Percentiles rank a stretch among this genome's conserved stretches.
These are phyloP conservation scores for Aplosporella prunicola DNA, from an alignment of 2,329 filamentous ascomycete genomes.

Conservation along the genomic window DNA sequence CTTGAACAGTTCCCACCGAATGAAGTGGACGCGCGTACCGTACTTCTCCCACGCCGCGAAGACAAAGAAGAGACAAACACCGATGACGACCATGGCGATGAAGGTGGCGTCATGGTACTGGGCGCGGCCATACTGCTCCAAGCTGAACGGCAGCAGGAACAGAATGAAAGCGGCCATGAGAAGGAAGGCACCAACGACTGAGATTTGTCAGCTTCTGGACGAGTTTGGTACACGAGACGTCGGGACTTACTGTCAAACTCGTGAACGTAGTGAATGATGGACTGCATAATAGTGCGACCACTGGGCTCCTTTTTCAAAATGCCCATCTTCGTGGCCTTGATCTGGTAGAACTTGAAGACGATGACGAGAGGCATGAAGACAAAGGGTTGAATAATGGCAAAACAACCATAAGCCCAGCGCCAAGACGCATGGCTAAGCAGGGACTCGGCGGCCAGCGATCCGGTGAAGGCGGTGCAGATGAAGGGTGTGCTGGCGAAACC, in stretches of 20 bases:
- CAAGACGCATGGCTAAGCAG: slow-evolving; percentile 48
- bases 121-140: slow-evolving; percentile 16
- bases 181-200: slow-evolving; percentile 51
- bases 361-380: slow-evolving; percentile 52
- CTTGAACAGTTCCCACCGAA: slow-evolving; percentile 38
- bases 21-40: slow-evolving; percentile 31
- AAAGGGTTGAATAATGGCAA: slow-evolving; percentile 53
- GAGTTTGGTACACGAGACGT: slow-evolving; percentile 15
- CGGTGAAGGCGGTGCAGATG: slow-evolving; percentile 56
- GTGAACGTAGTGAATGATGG: slow-evolving; percentile 44
- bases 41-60: slow-evolving; percentile 33
- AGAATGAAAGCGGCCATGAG: slow-evolving; percentile 52
- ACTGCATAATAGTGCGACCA: slow-evolving; percentile 39
- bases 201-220: neutral
- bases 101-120: slow-evolving; percentile 28
- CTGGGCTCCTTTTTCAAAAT: slow-evolving; percentile 37
- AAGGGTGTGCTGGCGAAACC: slow-evolving; percentile 57
- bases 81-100: slow-evolving; percentile 34
- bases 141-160: slow-evolving; percentile 57
- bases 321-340: slow-evolving; percentile 49
- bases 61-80: slow-evolving; percentile 25
- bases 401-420: slow-evolving; percentile 61
- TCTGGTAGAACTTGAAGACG: slow-evolving; percentile 40
- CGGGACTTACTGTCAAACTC: slow-evolving; percentile 47
- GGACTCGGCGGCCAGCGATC: slow-evolving; percentile 46